Evolutionary conservation across 2,329 filamentous ascomycete genomes (phyloP), one percentile per base, ranked within the genome.

Genomic region (Fusarium camptoceras): DNA sequence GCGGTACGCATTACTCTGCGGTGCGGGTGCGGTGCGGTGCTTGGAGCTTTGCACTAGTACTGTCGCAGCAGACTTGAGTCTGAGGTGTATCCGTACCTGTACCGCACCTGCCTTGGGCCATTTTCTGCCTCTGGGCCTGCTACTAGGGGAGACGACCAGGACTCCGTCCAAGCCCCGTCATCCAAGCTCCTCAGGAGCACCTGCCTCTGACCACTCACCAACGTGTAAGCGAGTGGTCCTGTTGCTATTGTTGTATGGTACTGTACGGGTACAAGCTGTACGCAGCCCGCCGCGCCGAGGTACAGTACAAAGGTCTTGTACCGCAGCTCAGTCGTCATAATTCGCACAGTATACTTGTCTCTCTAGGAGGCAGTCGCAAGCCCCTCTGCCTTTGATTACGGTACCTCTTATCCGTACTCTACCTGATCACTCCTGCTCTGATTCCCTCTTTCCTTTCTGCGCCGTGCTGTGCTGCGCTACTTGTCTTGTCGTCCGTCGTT

Each of bases 301-400:
- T 78, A 80, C 74, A 78, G 78, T 80, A 78, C 79, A 76, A 76
- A 51, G 57, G 55, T 47, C 68, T 73, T 78, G 79, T 80, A 81
- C 74, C 66, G 67, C 64, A 39, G 54, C 61, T 39, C 50, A 22
- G 39, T 9, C 16, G 11, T 5, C 16, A 6, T 0, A 55, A 55
- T 66, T 60, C 77, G 77, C 79, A 81, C 80, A 70, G 80, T 81
- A 69, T 81, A 81, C 80, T 68, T 77, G 15, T 42, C 22, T 14
- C 25, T 43, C 41, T 53, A 59, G 59, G 51, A 59, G 49, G 37
- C 51, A 71, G 50, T 75, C 63, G 67, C 71, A 74, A 74, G 71
- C 72, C 73, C 70, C 71, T 73, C 71, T 75, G 51, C 59, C 59
- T 65, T 70, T 65, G 64, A 71, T 68, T 70, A 64, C 34, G 50